These are phyloP conservation scores for Ceratobasidium sp. DNA, from an alignment of 1,284 basidiomycete genomes.

Conservation along the genomic window DNA sequence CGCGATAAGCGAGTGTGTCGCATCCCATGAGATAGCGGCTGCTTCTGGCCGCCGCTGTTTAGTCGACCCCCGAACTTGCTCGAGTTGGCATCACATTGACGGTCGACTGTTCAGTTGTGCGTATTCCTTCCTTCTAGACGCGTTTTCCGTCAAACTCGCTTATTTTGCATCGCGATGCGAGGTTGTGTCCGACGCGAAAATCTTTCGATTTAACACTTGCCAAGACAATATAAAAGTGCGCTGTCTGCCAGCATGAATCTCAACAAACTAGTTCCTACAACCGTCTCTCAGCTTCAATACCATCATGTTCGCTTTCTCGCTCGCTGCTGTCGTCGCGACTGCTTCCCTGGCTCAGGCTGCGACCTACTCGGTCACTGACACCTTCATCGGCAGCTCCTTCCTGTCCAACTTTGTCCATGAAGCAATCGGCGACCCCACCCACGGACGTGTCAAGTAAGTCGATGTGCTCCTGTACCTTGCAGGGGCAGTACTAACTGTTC, in stretches of 20 bases:
- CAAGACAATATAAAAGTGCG: too few species aligned
- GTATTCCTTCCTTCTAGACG: not conserved
- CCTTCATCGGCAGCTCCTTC: slow-evolving; percentile 62
- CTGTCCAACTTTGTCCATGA: slow-evolving; percentile 63
- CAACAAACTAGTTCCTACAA: too few species aligned
- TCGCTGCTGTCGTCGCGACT: not conserved
- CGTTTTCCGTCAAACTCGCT: not conserved
- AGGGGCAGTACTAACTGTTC: slow-evolving; percentile 57
- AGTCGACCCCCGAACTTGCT: too few species aligned
- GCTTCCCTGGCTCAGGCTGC: slow-evolving; percentile 12
- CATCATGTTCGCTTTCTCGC: not conserved
- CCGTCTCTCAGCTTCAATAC: too few species aligned
- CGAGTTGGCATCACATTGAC: not conserved
- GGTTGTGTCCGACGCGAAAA: too few species aligned
- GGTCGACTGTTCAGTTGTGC: too few species aligned
- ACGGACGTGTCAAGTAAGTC: slow-evolving; percentile 71
- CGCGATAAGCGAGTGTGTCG: not conserved
- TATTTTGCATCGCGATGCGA: not conserved
- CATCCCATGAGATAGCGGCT: too few species aligned
- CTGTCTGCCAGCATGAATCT: too few species aligned
- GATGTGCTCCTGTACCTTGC: not conserved
- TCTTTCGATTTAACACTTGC: too few species aligned
- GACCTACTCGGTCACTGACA: slow-evolving; percentile 54
- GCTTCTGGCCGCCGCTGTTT: not conserved
- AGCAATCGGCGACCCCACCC: slow-evolving; percentile 68